A percentile compares a stretch with the other conserved stretches of the same genome.
phyloP scores from a whole-genome alignment of 495 filamentous ascomycete species.

The Hyphodiscus hymeniophilus region DNA sequence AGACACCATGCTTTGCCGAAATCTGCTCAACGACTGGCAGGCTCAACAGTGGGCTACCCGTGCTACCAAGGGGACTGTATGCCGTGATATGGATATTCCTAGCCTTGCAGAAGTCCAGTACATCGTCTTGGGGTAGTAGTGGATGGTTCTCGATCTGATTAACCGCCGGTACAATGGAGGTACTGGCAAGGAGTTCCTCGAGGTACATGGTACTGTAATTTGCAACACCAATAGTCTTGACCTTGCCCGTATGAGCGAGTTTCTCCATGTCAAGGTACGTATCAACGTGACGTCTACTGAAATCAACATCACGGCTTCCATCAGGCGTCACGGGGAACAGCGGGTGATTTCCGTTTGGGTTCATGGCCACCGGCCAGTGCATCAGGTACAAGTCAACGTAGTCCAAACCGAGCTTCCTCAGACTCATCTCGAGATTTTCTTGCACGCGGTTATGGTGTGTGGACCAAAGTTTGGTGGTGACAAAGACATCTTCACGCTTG shows the following conservation, averaged over 20 bases:
- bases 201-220: conserved; percentile 71
- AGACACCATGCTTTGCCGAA: no score
- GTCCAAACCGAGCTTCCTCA: conserved; percentile 59
- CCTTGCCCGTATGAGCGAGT: conserved; percentile 56
- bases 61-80: conserved; percentile 43
- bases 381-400: conserved; percentile 77
- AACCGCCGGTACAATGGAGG: conserved; percentile 59
- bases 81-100: conserved; percentile 68
- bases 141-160: conserved; percentile 91
- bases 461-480: conserved; percentile 76
- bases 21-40: no score
- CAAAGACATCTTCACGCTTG: conserved; percentile 60
- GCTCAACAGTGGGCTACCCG: no score
- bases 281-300: conserved; percentile 37
- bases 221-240: conserved; percentile 67
- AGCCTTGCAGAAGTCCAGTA: conserved; percentile 59
- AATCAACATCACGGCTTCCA: conserved; percentile 56
- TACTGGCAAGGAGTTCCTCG: conserved; percentile 57
- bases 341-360: conserved; percentile 58
- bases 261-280: conserved; percentile 75
- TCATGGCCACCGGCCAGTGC: conserved; percentile 55
- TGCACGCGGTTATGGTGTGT: conserved; percentile 61
- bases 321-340: conserved; percentile 62
- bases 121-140: conserved; percentile 69
- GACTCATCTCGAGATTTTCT: conserved; percentile 55